A percentile compares a stretch with the other conserved stretches of the same genome.
Conservation (phyloP, 2,329 filamentous ascomycete species). For the Fusarium aywerte region DNA sequence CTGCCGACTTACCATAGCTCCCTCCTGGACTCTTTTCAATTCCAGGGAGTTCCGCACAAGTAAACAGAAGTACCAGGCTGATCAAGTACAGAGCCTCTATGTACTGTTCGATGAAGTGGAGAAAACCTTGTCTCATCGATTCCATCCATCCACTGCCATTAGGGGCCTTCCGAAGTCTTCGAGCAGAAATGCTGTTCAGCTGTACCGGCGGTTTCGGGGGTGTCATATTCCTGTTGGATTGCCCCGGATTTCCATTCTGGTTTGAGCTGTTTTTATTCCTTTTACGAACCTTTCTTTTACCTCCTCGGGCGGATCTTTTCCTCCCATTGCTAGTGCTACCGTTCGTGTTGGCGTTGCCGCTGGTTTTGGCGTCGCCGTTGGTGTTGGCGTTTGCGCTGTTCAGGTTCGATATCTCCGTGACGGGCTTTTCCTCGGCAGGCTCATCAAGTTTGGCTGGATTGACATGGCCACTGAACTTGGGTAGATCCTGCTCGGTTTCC, state of each 20-base stretch:
- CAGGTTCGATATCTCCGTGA: neutral
- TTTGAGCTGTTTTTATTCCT: neutral
- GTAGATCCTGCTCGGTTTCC: neutral
- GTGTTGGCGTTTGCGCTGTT: neutral
- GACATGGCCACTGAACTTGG: neutral
- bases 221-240: neutral
- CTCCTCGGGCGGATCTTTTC: neutral
- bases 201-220: neutral
- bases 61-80: constrained; percentile 14
- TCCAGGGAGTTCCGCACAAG: constrained; percentile 3
- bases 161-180: neutral
- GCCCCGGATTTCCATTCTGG: neutral
- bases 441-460: neutral
- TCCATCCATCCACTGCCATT: neutral
- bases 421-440: neutral
- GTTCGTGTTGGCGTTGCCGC: neutral
- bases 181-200: neutral
- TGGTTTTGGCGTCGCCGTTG: neutral
- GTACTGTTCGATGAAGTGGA: neutral
- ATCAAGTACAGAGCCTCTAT: constrained; percentile 5
- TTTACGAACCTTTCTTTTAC: neutral
- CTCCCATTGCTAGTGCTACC: neutral
- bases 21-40: neutral
- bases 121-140: neutral
- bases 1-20: neutral